Base-by-base conservation (phyloP, 768 basidiomycete species). In the button mushroom (Agaricus bisporus) region DNA sequence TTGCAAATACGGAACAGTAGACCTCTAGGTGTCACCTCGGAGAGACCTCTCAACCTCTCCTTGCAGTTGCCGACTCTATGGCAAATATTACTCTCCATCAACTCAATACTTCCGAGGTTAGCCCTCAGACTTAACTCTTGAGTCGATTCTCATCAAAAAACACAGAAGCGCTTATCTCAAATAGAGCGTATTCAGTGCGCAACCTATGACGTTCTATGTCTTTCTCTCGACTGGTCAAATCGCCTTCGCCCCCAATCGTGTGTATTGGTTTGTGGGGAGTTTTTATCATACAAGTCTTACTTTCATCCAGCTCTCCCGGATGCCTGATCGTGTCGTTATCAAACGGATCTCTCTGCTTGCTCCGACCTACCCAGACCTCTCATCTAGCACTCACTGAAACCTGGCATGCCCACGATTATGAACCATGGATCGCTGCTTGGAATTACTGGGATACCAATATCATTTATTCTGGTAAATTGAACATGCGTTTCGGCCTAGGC, bases 401-500 rank as follows among this genome's bases (percentile, higher is more conserved):
- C 1, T 98, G 94, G 94, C 73, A 81, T 54, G 95, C 91, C 1
- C 97, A 98, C 61, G 91, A 94, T 54, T 83, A 85, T 61, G 97
- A 99, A 64, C 88, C 95, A 0, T 99, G 97, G 97, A 82, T 92
- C 46, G 83, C 88, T 1, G 83, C 88, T 1, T 98, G 92, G 86
- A 81, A 98, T 61, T 85, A 87, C 58, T 95, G 92, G 89, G 72
- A 94, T 55, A 71, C 75, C 1, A 82, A 83, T 61, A 66, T 90
- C 35, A 73, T 97, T 4, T 98, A 91, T 70, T 92, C 92, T 10
- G 95, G 94, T 89, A 12, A 93, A 92, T 88, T 43, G 11, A 41
- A 32, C 32, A 17, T 25, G 36, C 28, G 47, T 22, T 15, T 15
- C 26, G 11, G 15, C 15, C 15, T 5, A 11, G 15, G 5, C 18